Conservation (phyloP, 2,329 filamentous ascomycete species). For the Cercospora zeina region DNA sequence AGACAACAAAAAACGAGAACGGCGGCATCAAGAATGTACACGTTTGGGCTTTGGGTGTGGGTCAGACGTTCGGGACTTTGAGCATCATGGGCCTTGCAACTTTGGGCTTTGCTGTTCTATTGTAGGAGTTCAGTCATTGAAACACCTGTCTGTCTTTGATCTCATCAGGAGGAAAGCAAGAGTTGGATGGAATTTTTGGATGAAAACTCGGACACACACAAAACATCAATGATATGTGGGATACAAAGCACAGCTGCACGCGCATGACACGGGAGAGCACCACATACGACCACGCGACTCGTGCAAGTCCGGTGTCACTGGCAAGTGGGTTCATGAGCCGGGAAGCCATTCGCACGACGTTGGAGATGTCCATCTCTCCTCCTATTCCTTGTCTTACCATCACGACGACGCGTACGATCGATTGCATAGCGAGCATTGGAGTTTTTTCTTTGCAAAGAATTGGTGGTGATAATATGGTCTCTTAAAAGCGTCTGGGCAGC, state of each 20-base stretch:
- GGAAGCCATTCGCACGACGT: background rate
- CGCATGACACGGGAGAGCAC: background rate
- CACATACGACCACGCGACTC: slow-evolving; percentile 1
- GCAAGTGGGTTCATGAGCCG: slow-evolving; percentile 1
- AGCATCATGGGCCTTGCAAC: slow-evolving; percentile 57
- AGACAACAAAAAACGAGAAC: slow-evolving; percentile 33
- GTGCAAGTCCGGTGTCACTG: background rate
- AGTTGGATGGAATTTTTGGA: background rate
- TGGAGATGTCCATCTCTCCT: background rate
- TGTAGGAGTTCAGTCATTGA: slow-evolving; percentile 26
- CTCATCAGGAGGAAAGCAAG: background rate
- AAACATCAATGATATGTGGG: background rate
- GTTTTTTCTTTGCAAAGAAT: background rate
- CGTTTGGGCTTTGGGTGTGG: slow-evolving; percentile 52
- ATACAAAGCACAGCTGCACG: background rate
- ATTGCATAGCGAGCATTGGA: slow-evolving; percentile 5
- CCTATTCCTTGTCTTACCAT: background rate
- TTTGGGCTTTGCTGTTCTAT: slow-evolving; percentile 55
- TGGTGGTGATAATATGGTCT: background rate
- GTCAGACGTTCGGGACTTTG: slow-evolving; percentile 58
- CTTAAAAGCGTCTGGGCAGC: slow-evolving; percentile 1
- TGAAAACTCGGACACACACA: background rate
- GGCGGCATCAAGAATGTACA: slow-evolving; percentile 27
- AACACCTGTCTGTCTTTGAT: background rate
- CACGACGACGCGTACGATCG: slow-evolving; percentile 1